Base-by-base conservation (phyloP, 1,284 basidiomycete species). In the Phellinidium pouzarii region DNA sequence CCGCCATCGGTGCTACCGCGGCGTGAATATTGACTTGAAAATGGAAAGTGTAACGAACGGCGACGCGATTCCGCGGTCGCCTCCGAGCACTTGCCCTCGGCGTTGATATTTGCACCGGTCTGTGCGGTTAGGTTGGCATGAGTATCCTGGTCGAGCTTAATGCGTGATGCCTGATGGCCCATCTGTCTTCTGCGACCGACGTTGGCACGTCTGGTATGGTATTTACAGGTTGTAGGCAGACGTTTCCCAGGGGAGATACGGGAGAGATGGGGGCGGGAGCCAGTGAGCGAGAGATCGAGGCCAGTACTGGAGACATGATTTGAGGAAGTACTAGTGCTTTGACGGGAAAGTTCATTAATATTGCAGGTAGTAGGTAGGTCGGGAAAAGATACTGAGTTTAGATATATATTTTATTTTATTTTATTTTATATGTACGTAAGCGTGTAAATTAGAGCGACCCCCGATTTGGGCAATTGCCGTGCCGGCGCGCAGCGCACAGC, bases 21-120 rank as follows among this genome's bases (percentile, higher is more conserved):
- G 83, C 26, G 78, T 98, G 48, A 91, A 93, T 67, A 73, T 75
- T 25, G 77, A 94, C 57, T 94, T 92, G 12, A 91, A 97, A 67
- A 84, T 95, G 55, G 94, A 98, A 52, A 93, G 91, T 62, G 95
- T 98, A 43, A 98, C 95, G 26, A 95, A 95, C 57, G 95, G 98
- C 62, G 95, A 95, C 60, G 96, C 94, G 25, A 98, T 14, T 34
- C 31, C 11, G 11, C 31, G 9, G 14, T 7, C 11, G 31, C 11
- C 31, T 34, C 31, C 9, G 31, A 3, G 31, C 11, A 3, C 31
- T 11, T 14, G 31, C 14, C 14, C 14, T 8, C 14, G 31, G 3
- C 31, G 31, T 34, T 34, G 31, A 34, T 34, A 31, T 12, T 31
- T 6, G 29, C 31, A 34, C 14, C 7, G 7, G 31, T 34, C 31